These are phyloP conservation scores for Globisporangium splendens DNA, from an alignment of 352 stramenopile genomes.

Conservation along the genomic window DNA sequence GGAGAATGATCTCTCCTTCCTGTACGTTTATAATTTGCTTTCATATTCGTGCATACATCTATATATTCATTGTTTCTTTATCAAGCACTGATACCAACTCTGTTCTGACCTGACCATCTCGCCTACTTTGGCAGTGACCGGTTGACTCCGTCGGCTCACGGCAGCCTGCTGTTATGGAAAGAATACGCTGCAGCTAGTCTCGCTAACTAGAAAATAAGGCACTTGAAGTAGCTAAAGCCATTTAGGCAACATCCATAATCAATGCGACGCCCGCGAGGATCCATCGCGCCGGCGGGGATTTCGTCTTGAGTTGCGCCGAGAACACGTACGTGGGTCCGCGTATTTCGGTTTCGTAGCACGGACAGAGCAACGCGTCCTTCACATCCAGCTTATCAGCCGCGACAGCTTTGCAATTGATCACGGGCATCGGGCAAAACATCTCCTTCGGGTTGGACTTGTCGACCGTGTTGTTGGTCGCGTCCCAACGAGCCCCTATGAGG, in stretches of 20 bases:
- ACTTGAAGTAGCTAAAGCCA: conserved; percentile 1
- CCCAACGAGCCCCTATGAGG: conserved; percentile 96
- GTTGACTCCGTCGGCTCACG: conserved; percentile 44
- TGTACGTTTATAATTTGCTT: conserved; percentile 22
- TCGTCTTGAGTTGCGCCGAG: conserved; percentile 97
- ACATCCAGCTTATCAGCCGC: conserved; percentile 93
- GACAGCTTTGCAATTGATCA: conserved; percentile 98
- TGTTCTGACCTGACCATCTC: neutral
- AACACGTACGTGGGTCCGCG: conserved; percentile 97
- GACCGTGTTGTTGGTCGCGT: conserved; percentile 89
- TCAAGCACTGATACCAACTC: no score
- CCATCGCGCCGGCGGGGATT: conserved; percentile 92
- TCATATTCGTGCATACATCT: neutral
- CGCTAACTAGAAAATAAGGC: conserved; percentile 7
- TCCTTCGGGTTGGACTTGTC: conserved; percentile 96
- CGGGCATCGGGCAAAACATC: conserved; percentile 97
- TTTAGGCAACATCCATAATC: conserved; percentile 93
- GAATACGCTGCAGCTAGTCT: conserved; percentile 22
- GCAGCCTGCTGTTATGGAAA: conserved; percentile 41
- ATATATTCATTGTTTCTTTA: neutral
- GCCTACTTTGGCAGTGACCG: conserved; percentile 16
- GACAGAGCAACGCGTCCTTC: conserved; percentile 94
- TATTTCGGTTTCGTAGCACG: conserved; percentile 97
- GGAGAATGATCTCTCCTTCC: conserved; percentile 8
- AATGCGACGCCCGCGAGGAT: conserved; percentile 94